A percentile compares a stretch with the other conserved stretches of the same genome.
Evolutionary conservation across 805 yeast species (phyloP).

Genomic region (Ogataea corticis): DNA sequence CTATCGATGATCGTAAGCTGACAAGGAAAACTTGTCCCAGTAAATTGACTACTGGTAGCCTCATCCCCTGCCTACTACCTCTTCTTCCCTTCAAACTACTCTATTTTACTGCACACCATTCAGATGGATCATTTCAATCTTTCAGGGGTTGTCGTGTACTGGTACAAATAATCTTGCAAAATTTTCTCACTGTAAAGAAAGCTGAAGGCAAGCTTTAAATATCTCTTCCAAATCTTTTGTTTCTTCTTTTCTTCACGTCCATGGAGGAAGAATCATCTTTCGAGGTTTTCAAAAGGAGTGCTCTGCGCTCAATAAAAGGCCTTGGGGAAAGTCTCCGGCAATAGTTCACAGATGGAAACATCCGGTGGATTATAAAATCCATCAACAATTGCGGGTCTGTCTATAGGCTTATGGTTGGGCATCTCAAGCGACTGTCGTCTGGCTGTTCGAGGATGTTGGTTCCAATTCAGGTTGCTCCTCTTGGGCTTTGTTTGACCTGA

Average conservation of each 20-base stretch:
- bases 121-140: neutral
- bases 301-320: conserved; percentile 36
- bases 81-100: too few relatives aligned
- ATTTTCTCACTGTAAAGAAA: neutral
- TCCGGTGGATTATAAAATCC: conserved; percentile 23
- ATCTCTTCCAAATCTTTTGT: conserved; percentile 1
- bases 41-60: too few relatives aligned
- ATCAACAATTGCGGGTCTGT: conserved; percentile 8
- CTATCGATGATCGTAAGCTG: too few relatives aligned
- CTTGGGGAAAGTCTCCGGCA: conserved; percentile 94
- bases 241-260: conserved; percentile 43
- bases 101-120: too few relatives aligned
- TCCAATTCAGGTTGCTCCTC: conserved; percentile 18
- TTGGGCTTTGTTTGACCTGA: conserved; percentile 15
- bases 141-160: neutral
- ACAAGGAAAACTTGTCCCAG: too few relatives aligned
- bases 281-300: conserved; percentile 65
- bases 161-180: neutral
- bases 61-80: too few relatives aligned
- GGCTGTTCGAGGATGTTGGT: conserved; percentile 1
- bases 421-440: neutral
- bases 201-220: conserved; percentile 1
- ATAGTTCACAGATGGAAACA: conserved; percentile 58
- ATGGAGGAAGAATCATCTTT: conserved; percentile 73
- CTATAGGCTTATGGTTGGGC: neutral